Base-by-base conservation (phyloP, 805 yeast genomes). In the Grigorovia transvaalensis region DNA sequence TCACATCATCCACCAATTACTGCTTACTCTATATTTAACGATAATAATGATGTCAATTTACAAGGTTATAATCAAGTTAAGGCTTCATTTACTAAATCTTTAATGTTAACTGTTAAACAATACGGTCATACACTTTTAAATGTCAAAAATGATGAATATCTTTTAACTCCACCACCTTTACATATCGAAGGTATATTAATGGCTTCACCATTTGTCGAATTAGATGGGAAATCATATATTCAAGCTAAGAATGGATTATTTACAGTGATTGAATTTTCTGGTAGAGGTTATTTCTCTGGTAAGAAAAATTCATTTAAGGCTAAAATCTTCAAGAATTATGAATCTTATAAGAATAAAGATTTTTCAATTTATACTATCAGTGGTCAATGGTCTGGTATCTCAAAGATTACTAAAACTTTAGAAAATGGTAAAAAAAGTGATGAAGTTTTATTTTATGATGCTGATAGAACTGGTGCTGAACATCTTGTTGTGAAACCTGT, bases 1-100 rank as follows among this genome's bases (percentile, higher is more conserved):
- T 82, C 90, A 55, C 99, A 93, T 71, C 99, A 93, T 68, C 99
- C 99, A 17, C 98, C 99, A 27, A 84, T 86, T 40, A 90, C 98
- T n/a, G 97, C 93, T 7, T 93, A 89, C 66, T 79, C 89, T 45
- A 78, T 93, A 51, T 72, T 79, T 62, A 89, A 89, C 66, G 85
- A 82, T 56, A 79, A 80, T 61, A 76, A 84, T 66, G 76, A 82
- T 38, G 83, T 84, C 27, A 70, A 73, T 44, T 73, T 89, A 56
- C 86, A 90, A 68, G 99, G 99, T 50, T 91, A 88, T 71, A 90
- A 87, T 64, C 91, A 91, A 43, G 80, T 91, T 63, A 85, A 80
- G 68, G 90, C 97, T 27, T 80, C 87, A 20, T 84, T 93, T 71
- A 77, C 90, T 23, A 76, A 89, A 45, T 75, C 89, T 12, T 75